Base-by-base conservation (phyloP, 1,139 yeast species). In the Meyerozyma elateridarum region DNA sequence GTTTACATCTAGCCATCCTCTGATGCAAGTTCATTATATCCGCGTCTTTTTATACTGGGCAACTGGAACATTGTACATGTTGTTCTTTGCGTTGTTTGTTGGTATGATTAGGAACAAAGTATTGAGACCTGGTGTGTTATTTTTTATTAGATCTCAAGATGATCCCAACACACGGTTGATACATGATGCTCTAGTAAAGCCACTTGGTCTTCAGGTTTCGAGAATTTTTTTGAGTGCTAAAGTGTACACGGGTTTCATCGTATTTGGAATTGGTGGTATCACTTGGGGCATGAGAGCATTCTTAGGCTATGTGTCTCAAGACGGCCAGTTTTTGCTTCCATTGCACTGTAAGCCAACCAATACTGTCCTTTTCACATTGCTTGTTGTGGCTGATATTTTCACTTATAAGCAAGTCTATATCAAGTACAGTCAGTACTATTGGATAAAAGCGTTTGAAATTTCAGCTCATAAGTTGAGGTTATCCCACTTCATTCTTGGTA, bases 141-240 rank as follows among this genome's bases (percentile, higher is more conserved):
- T 78, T 56, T 91, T 93, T 59, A 85, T 93, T 36, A 71, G 96
- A 42, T 88, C 95, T 20, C 96, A 96, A 2, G 96, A 89, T 45
- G 96, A 91, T 51, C 96, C 95, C 19, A 83, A 87, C 45, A 80
- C 88, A 27, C 76, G 91, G 41, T 74, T 93, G n/a, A 73, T 91
- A 29, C 91, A 87, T 44, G 96, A 89, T 51, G 93, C 95, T 1
- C 60, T 91, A 39, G 81, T 83, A 34, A 78, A 84, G 42, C 85
- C 95, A 1, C 69, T 89, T 45, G 43, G 60, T 9, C 62, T 82
- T 28, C 96, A 91, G 52, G 46, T 89, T 22, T 76, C 83, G 21
- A 70, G 95, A 41, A 82, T 91, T 27, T 70, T 70, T 6, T 59
- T 87, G 20, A 84, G 96, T 28, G 93, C 79, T 11, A 65, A 78